phyloP scores from a whole-genome alignment of 306 rosid genomes.

The Canavalia ensiformis region DNA sequence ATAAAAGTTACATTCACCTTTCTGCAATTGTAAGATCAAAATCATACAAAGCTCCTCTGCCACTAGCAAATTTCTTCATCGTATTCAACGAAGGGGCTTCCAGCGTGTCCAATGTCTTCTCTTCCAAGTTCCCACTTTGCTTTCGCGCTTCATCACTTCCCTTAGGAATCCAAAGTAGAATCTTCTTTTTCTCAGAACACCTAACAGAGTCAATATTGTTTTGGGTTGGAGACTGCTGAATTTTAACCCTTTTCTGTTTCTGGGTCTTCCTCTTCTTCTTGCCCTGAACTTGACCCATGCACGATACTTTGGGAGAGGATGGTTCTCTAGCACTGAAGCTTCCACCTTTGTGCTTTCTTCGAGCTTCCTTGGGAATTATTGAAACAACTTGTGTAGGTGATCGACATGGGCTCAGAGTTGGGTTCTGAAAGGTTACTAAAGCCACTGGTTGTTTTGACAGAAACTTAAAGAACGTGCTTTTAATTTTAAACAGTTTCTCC shows the following conservation, averaged over 20 bases:
- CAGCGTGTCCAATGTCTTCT: not conserved
- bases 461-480: slow-evolving; percentile 50
- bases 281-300: slow-evolving; percentile 66
- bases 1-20: slow-evolving; percentile 38
- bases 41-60: slow-evolving; percentile 53
- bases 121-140: slow-evolving; percentile 24
- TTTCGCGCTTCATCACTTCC: slow-evolving; percentile 19
- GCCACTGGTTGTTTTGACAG: slow-evolving; percentile 52
- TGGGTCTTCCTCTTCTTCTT: slow-evolving; percentile 49
- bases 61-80: slow-evolving; percentile 58
- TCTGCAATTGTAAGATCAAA: slow-evolving; percentile 44
- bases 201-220: slow-evolving; percentile 15
- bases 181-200: slow-evolving; percentile 40
- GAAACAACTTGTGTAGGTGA: slow-evolving; percentile 45
- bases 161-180: slow-evolving; percentile 46
- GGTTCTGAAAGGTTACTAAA: slow-evolving; percentile 49
- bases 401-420: slow-evolving; percentile 54
- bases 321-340: slow-evolving; percentile 61
- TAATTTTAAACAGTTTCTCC: slow-evolving; percentile 54
- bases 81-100: slow-evolving; percentile 46
- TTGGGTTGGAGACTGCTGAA: not conserved
- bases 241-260: not conserved
- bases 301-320: slow-evolving; percentile 68
- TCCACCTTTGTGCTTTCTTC: slow-evolving; percentile 53
- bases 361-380: slow-evolving; percentile 63